Base-by-base conservation (phyloP, 2,329 filamentous ascomycete genomes). In the Trichophyton verrucosum region DNA sequence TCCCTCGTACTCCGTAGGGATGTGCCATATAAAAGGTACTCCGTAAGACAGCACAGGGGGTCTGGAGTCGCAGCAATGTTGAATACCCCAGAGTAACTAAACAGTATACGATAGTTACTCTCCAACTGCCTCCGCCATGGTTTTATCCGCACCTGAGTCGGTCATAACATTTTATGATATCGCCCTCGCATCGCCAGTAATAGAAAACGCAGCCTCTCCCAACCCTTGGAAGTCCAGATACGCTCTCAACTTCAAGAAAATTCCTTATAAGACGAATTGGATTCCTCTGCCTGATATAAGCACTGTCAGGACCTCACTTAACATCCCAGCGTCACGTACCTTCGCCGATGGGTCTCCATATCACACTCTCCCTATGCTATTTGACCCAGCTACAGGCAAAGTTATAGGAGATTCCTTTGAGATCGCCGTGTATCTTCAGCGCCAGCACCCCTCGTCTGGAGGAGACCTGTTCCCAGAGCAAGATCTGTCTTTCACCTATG, bases 401-500 rank as follows among this genome's bases (percentile, higher is more conserved):
- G 58, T 75, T 0, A 60, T 86, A 2, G 84, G 84, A 3, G 85
- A 87, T 71, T 82, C 83, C 1, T 85, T 86, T 66, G 84, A 86
- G 57, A 87, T 87, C 62, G 85, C 84, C 3, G 70, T 78, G 24
- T 81, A 85, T 65, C 75, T 87, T 1, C 78, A 86, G 24, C 70
- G 76, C 1, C 75, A 68, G 0, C 61, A 70, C 33, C 68, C 76
- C 1, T 40, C 55, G 8, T 57, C 36, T 1, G 56, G 36, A n/a
- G 56, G 56, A 9, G 56, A 58, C 56, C 8, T 58, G 36, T 58
- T 58, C 56, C 56, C 56, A 36, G 9, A 27, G 17, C 56, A 58
- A 20, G 36, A 58, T 8, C 56, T 58, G 11, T 20, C 40, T 0
- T 58, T 44, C 36, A 36, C 22, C 36, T 58, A 42, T 24, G 36